Conservation (phyloP, 805 yeast genomes). For the Schwanniomyces vanrijiae region DNA sequence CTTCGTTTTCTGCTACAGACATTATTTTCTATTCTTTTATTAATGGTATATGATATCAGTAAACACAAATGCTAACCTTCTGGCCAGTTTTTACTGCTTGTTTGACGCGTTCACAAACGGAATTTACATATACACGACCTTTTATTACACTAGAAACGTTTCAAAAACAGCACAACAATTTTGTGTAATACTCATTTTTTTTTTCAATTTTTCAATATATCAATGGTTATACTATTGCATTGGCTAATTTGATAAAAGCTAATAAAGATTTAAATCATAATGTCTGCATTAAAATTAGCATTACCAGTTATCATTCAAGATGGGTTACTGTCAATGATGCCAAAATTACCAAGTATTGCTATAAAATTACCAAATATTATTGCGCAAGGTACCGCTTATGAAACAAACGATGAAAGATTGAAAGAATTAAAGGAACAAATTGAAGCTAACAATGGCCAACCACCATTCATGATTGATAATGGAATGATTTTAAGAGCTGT, state of each 20-base stretch:
- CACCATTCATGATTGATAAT: conserved; percentile 51
- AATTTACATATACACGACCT: background rate
- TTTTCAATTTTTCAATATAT: background rate
- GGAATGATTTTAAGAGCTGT: conserved; percentile 80
- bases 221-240: background rate
- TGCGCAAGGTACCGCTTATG: background rate
- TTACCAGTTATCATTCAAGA: conserved; percentile 8
- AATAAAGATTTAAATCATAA: conserved; percentile 12
- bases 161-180: background rate
- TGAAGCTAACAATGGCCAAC: conserved; percentile 28
- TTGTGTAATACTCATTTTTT: background rate
- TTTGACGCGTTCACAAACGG: conserved; percentile 2
- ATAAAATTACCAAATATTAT: conserved; percentile 7
- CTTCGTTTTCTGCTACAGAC: conserved; percentile 10
- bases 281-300: conserved; percentile 24
- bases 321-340: conserved; percentile 8
- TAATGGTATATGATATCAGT: background rate
- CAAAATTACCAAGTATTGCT: conserved; percentile 14
- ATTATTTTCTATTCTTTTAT: background rate
- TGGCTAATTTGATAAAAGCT: background rate
- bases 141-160: background rate
- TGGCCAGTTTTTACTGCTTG: background rate
- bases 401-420: conserved; percentile 22
- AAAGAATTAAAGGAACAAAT: conserved; percentile 41
- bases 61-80: background rate